Evolutionary conservation across 2,329 filamentous ascomycete species (phyloP), one percentile per base, ranked within the genome.

Genomic region (Ilyonectria robusta): DNA sequence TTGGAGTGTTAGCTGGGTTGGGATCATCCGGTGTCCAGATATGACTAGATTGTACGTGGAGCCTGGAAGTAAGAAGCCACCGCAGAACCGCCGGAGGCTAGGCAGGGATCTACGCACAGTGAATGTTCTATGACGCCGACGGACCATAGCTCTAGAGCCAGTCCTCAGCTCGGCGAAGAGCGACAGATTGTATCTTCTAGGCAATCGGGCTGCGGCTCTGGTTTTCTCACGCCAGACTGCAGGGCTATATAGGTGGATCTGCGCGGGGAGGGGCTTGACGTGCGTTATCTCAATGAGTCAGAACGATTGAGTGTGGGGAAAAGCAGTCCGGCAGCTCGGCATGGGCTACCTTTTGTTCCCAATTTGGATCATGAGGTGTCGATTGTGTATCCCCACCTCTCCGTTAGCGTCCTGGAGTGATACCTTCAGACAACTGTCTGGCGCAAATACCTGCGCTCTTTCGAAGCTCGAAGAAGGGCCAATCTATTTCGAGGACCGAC

Each of bases 161-260:
- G 17, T 50, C 29, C n/a, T 33, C 47, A n/a, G 26, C 47, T 50
- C 47, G 47, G 47, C 47, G 17, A 50, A n/a, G 26, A 13, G 26
- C 31, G 47, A 50, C 26, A 50, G 11, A n/a, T 31, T 50, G 26
- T 17, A 50, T 31, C n/a, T 7, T 50, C 31, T 33, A 4, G 10
- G 47, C 29, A 29, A 10, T 33, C 5, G 13, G 13, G 8, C 17
- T 11, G 47, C 13, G 21, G 21, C 23, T 48, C 6, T 8, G 13
- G 46, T 48, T 11, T 11, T 29, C 19, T 44, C 19, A n/a, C 4
- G n/a, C 6, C n/a, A n/a, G 42, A n/a, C 23, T 29, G 46, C 2
- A 26, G 46, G 23, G 46, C 21, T 48, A 48, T 48, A 48, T 48
- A 48, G 19, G 44, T 47, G 21, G 44, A 47, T 47, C 44, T 29